Evolutionary conservation across 2,329 filamentous ascomycete species (phyloP).

Genomic region (Cordyceps cicadae): DNA sequence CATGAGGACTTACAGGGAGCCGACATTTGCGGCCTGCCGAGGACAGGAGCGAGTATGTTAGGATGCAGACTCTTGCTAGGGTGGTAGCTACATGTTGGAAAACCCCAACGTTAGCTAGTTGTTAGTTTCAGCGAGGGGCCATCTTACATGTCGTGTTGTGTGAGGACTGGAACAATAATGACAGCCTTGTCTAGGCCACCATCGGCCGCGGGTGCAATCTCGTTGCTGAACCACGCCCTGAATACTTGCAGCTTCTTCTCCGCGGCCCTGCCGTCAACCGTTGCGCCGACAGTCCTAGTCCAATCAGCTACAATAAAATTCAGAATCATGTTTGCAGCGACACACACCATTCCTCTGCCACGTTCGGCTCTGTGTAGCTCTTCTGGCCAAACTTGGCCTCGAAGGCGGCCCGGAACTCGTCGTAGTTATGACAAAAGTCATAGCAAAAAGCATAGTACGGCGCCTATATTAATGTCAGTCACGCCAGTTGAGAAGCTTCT

Average conservation of each 20-base stretch:
- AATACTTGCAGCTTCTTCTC: conserved; percentile 21
- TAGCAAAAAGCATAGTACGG: conserved; percentile 24
- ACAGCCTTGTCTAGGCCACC: conserved; percentile 17
- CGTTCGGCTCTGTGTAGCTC: conserved; percentile 23
- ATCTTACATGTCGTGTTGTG: not conserved
- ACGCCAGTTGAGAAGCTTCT: not conserved
- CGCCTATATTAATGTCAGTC: conserved; percentile 17
- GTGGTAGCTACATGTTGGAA: not conserved
- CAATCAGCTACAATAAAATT: not conserved
- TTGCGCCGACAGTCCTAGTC: conserved; percentile 19
- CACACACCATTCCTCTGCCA: conserved; percentile 23
- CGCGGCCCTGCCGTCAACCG: not conserved
- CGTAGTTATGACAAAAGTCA: conserved; percentile 25
- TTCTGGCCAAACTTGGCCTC: conserved; percentile 16
- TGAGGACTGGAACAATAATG: conserved; percentile 21
- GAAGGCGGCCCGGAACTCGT: conserved; percentile 22
- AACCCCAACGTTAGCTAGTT: not conserved
- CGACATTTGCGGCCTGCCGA: conserved; percentile 24
- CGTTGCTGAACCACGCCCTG: conserved; percentile 24
- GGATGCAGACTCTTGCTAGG: conserved; percentile 18
- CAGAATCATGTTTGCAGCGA: not conserved
- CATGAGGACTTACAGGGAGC: conserved; percentile 26
- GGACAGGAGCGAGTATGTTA: conserved; percentile 21
- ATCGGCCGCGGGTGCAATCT: conserved; percentile 17
- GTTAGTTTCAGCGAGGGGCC: too few relatives aligned